These are phyloP conservation scores for Saturnispora mendoncae DNA, from an alignment of 805 yeast genomes.

Conservation along the genomic window DNA sequence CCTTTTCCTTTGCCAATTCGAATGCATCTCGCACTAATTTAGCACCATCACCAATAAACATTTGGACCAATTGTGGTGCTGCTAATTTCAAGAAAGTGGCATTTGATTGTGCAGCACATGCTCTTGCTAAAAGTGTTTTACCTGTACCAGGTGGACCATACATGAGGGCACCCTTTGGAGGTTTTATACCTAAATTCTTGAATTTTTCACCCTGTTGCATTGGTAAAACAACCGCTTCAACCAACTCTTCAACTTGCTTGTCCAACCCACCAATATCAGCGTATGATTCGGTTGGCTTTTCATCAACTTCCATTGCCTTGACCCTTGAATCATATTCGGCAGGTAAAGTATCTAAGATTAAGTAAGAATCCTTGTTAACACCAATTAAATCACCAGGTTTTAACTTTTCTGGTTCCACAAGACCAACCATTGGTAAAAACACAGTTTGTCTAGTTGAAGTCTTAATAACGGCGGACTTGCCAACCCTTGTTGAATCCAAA, in stretches of 20 bases:
- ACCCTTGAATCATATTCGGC: constrained; percentile 97
- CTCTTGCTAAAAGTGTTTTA: constrained; percentile 91
- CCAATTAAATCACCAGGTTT: constrained; percentile 98
- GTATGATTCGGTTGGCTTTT: constrained; percentile 95
- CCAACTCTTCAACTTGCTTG: constrained; percentile 95
- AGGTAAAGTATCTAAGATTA: constrained; percentile 88
- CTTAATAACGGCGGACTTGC: constrained; percentile 96
- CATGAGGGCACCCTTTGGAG: constrained; percentile 97
- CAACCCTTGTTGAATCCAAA: constrained; percentile 80
- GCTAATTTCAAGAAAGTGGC: constrained; percentile 95
- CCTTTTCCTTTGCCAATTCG: constrained; percentile 94
- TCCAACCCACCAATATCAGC: constrained; percentile 97
- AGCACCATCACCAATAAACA: constrained; percentile 99
- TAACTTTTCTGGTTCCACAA: constrained; percentile 83
- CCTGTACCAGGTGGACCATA: constrained; percentile 99
- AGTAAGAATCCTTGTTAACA: constrained; percentile 92
- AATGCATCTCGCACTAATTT: constrained; percentile 95
- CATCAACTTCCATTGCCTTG: constrained; percentile 98
- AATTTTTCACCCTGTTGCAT: constrained; percentile 98
- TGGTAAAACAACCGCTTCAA: constrained; percentile 96
- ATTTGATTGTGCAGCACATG: constrained; percentile 97
- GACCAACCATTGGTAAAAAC: constrained; percentile 88
- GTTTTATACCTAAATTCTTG: constrained; percentile 86
- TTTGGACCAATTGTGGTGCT: constrained; percentile 96
- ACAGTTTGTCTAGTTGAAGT: constrained; percentile 97